Percentiles rank a stretch among this genome's conserved stretches.
Evolutionary conservation across 768 basidiomycete species (phyloP).

Genomic region (Lentinula raphanica): DNA sequence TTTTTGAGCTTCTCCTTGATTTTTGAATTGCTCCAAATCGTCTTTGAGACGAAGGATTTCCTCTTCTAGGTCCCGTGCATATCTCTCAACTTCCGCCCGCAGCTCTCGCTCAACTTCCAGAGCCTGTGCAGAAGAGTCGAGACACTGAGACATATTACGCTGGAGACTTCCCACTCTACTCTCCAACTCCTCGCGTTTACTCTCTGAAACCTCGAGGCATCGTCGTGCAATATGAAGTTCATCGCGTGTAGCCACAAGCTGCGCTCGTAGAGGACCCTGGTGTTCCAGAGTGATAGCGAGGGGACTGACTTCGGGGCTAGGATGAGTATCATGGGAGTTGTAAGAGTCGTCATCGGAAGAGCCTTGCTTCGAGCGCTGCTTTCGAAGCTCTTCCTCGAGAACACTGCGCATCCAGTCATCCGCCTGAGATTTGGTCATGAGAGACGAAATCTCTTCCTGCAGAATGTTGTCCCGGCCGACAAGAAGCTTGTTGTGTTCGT

Average conservation of each 20-base stretch:
- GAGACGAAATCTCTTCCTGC: slow-evolving; percentile 18
- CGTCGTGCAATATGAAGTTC: slow-evolving; percentile 17
- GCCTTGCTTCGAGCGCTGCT: not conserved
- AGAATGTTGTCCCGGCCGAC: slow-evolving; percentile 18
- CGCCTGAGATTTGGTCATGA: slow-evolving; percentile 18
- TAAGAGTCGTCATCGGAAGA: not conserved
- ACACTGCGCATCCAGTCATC: slow-evolving; percentile 19
- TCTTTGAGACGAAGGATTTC: slow-evolving; percentile 14
- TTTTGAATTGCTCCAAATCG: slow-evolving; percentile 8
- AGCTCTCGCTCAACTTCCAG: slow-evolving; percentile 21
- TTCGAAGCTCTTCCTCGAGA: slow-evolving; percentile 15
- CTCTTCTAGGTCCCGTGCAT: slow-evolving; percentile 11
- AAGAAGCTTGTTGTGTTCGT: slow-evolving; percentile 23
- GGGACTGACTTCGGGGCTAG: not conserved
- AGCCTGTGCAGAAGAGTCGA: slow-evolving; percentile 21
- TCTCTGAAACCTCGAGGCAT: slow-evolving; percentile 15
- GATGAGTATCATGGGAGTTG: not conserved
- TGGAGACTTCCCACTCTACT: slow-evolving; percentile 16
- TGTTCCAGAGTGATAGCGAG: slow-evolving; percentile 13
- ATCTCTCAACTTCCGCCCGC: slow-evolving; percentile 18
- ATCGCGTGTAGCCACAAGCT: slow-evolving; percentile 18
- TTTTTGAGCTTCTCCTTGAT: not conserved
- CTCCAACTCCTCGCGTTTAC: slow-evolving; percentile 13
- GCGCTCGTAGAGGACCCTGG: slow-evolving; percentile 15
- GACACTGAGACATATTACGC: slow-evolving; percentile 15